Evolutionary conservation across 176 grass and related monocot genomes (phyloP), one percentile per base, ranked within the genome.

Genomic region (Cenchrus purpureus): DNA sequence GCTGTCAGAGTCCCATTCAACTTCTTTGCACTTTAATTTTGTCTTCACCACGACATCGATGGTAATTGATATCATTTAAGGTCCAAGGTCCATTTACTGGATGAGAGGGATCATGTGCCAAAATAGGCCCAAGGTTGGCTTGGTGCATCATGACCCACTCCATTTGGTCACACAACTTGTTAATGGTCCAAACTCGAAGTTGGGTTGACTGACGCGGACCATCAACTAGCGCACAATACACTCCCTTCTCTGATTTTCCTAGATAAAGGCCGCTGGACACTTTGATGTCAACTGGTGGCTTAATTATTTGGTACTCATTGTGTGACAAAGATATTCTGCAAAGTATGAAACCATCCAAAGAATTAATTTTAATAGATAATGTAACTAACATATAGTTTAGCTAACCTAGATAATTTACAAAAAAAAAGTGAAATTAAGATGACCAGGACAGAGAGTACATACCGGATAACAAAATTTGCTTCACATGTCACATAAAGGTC

Each of bases 181-280:
- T 6, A 42, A 83, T 44, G 12, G 62, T 10, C 70, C 58, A 74
- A 12, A 74, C 70, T 4, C 6, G 48, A 65, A 84, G 19, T 17
- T 9, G 7, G 10, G 15, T 12, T 1, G 0, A 0, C 32, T 42
- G 0, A 5, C 19, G 0, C 11, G 8, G 28, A 34, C 4, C 13
- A 16, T 40, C 3, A 40, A 17, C 8, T 2, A 15, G 16, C 28
- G 71, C 37, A 51, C 31, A 76, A 48, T 84, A 55, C 2, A 55
- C 31, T 1, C 71, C 60, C 0, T 75, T 55, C 25, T 65, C 7
- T 10, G 82, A 84, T 25, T n/a, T 64, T 54, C 60, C 82, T 10
- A 4, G 37, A 40, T 4, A 40, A 40, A 40, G 4, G 2, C 37
- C 37, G 4, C 37, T 9, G 0, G 3, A 0, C 20, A 3, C 2